phyloP scores from a whole-genome alignment of 1,139 yeast genomes.

The Blastobotrys arbuscula region DNA sequence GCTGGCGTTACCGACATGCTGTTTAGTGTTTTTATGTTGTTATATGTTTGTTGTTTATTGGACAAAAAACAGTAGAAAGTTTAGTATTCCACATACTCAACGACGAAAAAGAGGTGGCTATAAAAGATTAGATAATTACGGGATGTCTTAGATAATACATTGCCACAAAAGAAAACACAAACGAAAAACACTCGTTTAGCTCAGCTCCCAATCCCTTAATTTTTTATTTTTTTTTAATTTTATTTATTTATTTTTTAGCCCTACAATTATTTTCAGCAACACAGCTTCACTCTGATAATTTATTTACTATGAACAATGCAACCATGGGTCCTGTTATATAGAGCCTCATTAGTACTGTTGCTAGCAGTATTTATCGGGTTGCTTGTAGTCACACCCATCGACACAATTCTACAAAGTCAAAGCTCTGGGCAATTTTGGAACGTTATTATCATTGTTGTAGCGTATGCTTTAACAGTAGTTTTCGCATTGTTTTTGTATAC shows the following conservation, averaged over 20 bases:
- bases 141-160: background rate
- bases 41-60: slow-evolving; percentile 15
- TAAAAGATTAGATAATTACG: slow-evolving; percentile 9
- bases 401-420: slow-evolving; percentile 63
- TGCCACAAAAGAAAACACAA: background rate
- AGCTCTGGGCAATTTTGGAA: slow-evolving; percentile 56
- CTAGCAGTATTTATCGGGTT: slow-evolving; percentile 50
- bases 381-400: slow-evolving; percentile 66
- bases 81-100: slow-evolving; percentile 1
- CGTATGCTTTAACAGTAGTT: slow-evolving; percentile 56
- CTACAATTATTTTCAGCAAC: too few species aligned
- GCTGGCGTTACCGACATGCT: slow-evolving; percentile 62
- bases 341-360: slow-evolving; percentile 49
- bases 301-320: background rate
- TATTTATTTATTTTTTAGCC: too few species aligned
- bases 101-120: background rate
- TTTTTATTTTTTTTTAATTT: too few species aligned
- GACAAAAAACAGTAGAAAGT: slow-evolving; percentile 10
- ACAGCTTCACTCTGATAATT: too few species aligned
- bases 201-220: too few species aligned
- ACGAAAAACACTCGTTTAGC: too few species aligned
- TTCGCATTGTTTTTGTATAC: slow-evolving; percentile 44
- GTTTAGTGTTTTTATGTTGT: slow-evolving; percentile 43
- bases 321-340: slow-evolving; percentile 28
- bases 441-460: slow-evolving; percentile 68